Percentiles rank a stretch among this genome's conserved stretches.
Evolutionary conservation across 495 filamentous ascomycete genomes (phyloP).

Genomic region (Tricharina praecox): DNA sequence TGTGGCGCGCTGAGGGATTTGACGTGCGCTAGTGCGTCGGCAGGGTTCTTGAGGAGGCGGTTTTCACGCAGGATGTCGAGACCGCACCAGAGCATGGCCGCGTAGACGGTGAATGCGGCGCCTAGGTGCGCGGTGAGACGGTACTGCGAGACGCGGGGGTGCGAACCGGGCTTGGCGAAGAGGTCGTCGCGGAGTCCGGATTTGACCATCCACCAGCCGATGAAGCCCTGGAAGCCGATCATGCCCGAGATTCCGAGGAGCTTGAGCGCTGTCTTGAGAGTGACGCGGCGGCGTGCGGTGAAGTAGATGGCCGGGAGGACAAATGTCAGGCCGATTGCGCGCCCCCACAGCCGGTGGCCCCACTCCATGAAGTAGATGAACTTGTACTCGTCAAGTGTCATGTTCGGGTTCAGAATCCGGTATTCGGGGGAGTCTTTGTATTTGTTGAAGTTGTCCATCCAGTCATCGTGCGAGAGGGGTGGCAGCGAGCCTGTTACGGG

Average conservation of each 20-base stretch:
- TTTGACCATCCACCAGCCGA: conserved; percentile 99
- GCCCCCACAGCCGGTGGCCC: conserved; percentile 91
- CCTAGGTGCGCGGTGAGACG: conserved; percentile 76
- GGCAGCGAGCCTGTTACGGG: conserved; percentile 90
- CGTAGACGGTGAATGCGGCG: conserved; percentile 77
- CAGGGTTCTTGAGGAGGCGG: conserved; percentile 43
- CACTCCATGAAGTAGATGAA: conserved; percentile 99
- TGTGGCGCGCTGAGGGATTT: conserved; percentile 44
- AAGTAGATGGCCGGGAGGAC: conserved; percentile 79
- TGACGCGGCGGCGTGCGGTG: conserved; percentile 62
- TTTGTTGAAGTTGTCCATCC: conserved; percentile 81
- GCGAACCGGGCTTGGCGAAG: conserved; percentile 62
- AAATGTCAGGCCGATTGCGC: conserved; percentile 77
- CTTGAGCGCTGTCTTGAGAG: conserved; percentile 52
- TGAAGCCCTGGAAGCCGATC: conserved; percentile 87
- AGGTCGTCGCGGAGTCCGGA: conserved; percentile 86
- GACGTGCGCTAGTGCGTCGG: conserved; percentile 38
- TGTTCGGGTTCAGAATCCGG: conserved; percentile 72
- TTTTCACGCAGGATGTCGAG: conserved; percentile 64
- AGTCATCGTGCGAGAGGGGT: conserved; percentile 55
- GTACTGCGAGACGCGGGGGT: conserved; percentile 88
- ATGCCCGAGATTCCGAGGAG: conserved; percentile 71
- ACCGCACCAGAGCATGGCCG: conserved; percentile 85
- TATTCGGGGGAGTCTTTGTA: conserved; percentile 86
- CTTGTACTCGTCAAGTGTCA: conserved; percentile 85